A percentile compares a stretch with the other conserved stretches of the same genome.
These are phyloP conservation scores for Epithele typhae DNA, from an alignment of 768 basidiomycete genomes.

Conservation along the genomic window DNA sequence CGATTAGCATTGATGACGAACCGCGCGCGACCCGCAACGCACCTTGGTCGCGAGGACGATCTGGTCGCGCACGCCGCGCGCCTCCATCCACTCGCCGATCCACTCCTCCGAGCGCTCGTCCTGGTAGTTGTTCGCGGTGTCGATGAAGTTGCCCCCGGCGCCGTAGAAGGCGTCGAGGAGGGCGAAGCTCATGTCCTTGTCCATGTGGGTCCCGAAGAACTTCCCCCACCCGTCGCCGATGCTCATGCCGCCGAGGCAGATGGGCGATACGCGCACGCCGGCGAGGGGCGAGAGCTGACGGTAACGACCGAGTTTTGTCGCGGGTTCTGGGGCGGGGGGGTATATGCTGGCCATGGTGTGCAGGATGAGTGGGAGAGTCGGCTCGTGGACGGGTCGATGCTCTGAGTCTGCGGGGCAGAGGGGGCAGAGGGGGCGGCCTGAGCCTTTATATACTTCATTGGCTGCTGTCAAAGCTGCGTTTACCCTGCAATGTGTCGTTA, in stretches of 20 bases:
- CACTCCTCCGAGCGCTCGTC: constrained; percentile 50
- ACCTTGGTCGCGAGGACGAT: constrained; percentile 46
- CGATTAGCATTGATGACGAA: no score
- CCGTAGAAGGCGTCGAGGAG: constrained; percentile 43
- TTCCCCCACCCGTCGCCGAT: constrained; percentile 41
- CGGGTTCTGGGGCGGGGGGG: constrained; percentile 11
- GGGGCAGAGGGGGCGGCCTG: no score
- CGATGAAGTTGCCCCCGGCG: constrained; percentile 46
- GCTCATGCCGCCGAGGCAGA: constrained; percentile 45
- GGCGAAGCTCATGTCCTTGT: constrained; percentile 38
- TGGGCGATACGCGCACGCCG: constrained; percentile 44
- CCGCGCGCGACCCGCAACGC: not conserved
- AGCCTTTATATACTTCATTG: no score
- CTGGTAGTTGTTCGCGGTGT: constrained; percentile 48
- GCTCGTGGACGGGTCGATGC: no score
- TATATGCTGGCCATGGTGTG: no score
- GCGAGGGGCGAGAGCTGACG: constrained; percentile 36
- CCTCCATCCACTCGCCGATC: constrained; percentile 48
- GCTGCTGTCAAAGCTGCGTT: no score
- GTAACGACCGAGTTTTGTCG: constrained; percentile 29
- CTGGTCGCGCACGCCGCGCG: constrained; percentile 39
- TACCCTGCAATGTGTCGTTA: no score
- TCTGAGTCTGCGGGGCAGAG: no score
- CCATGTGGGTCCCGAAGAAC: constrained; percentile 36
- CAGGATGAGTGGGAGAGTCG: no score